Conservation (phyloP, 1,284 basidiomycete genomes). For the Apiotrichum porosum region DNA sequence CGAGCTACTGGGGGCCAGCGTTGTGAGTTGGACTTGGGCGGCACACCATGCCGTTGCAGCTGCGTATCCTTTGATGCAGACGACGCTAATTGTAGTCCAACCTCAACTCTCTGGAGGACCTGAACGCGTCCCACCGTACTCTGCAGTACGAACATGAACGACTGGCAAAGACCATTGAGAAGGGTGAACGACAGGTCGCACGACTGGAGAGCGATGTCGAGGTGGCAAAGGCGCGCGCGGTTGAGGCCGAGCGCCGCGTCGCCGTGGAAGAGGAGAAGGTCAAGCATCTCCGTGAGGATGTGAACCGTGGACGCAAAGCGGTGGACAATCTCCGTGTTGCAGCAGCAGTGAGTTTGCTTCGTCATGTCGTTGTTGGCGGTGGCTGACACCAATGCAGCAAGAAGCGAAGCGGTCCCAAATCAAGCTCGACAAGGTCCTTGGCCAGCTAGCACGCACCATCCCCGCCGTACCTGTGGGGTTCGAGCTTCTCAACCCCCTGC, state of each 20-base stretch:
- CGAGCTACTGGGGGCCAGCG: slow-evolving; percentile 68
- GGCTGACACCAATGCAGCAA: slow-evolving; percentile 51
- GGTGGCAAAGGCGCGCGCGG: slow-evolving; percentile 64
- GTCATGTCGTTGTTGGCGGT: too few relatives aligned
- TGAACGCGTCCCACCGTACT: slow-evolving; percentile 69
- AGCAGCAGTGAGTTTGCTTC: slow-evolving; percentile 42
- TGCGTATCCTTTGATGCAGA: too few relatives aligned
- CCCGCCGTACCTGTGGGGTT: slow-evolving; percentile 29
- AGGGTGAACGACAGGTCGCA: slow-evolving; percentile 10
- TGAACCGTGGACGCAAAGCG: slow-evolving; percentile 38
- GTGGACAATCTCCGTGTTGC: slow-evolving; percentile 43
- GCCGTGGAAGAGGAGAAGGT: slow-evolving; percentile 59
- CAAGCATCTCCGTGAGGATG: slow-evolving; percentile 51
- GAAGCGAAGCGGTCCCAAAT: slow-evolving; percentile 72
- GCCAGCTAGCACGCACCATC: slow-evolving; percentile 61
- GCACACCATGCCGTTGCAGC: background rate
- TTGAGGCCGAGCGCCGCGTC: slow-evolving; percentile 26
- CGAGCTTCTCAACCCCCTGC: slow-evolving; percentile 42
- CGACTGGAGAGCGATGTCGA: slow-evolving; percentile 55
- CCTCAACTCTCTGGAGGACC: slow-evolving; percentile 68
- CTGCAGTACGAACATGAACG: slow-evolving; percentile 79
- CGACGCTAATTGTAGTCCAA: slow-evolving; percentile 56
- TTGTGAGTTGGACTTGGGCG: slow-evolving; percentile 58
- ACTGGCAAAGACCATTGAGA: slow-evolving; percentile 56
- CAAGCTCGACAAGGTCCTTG: slow-evolving; percentile 70